phyloP scores from a whole-genome alignment of 2,329 filamentous ascomycete genomes.

The Catunica adiposa region DNA sequence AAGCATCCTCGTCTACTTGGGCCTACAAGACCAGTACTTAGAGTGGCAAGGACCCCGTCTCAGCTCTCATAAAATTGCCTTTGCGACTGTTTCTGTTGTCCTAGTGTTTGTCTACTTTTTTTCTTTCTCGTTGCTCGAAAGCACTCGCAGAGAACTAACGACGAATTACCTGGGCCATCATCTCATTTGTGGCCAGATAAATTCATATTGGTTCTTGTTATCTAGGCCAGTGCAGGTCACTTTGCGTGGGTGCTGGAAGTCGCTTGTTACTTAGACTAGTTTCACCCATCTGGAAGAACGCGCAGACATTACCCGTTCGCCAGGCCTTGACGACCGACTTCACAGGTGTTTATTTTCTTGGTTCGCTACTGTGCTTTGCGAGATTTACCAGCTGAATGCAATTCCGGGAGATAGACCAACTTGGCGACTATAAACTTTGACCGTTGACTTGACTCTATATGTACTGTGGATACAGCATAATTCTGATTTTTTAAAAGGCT shows the following conservation, averaged over 20 bases:
- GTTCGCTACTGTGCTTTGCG: background rate
- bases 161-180: too few species aligned
- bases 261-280: background rate
- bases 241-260: background rate
- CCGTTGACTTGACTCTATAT: background rate
- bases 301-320: background rate
- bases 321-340: background rate
- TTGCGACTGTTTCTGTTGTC: background rate
- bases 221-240: background rate
- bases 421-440: too few species aligned
- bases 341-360: background rate
- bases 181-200: too few species aligned
- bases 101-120: background rate
- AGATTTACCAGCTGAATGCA: background rate
- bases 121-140: background rate
- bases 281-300: background rate
- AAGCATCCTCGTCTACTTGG: background rate
- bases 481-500: background rate
- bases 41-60: background rate
- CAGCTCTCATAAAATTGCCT: background rate
- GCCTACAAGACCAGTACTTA: background rate
- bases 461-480: background rate
- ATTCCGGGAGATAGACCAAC: too few species aligned
- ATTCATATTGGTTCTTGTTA: background rate
- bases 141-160: too few species aligned